phyloP scores from a whole-genome alignment of 306 rosid genomes.

The Albizia julibrissin region DNA sequence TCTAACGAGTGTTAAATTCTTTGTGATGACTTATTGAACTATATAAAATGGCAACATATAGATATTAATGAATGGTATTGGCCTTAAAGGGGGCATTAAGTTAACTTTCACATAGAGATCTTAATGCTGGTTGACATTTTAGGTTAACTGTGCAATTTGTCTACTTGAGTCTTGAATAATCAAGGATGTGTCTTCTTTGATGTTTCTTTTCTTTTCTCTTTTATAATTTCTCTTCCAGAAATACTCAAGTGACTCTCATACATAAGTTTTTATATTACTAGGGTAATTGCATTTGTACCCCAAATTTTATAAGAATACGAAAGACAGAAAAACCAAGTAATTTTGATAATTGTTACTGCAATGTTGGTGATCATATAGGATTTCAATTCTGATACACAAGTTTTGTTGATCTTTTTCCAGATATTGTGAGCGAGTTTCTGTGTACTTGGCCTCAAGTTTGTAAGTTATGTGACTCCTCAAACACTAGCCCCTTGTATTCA shows the following conservation, averaged over 20 bases:
- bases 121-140: constrained; percentile 11
- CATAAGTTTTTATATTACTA: constrained; percentile 2
- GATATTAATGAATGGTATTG: not conserved
- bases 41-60: not conserved
- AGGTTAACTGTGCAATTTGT: not conserved
- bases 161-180: not conserved
- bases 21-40: not conserved
- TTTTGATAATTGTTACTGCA: not conserved
- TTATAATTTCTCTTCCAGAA: not conserved
- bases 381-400: constrained; percentile 8
- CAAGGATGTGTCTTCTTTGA: not conserved
- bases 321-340: not conserved
- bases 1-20: not conserved
- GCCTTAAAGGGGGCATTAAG: not conserved
- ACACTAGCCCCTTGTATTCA: constrained; percentile 88
- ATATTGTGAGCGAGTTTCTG: constrained; percentile 73
- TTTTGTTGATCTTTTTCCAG: constrained; percentile 44
- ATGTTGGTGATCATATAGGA: not conserved
- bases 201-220: not conserved
- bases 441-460: constrained; percentile 80
- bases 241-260: not conserved
- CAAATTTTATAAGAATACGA: not conserved
- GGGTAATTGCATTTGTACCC: constrained; percentile 18
- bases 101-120: not conserved
- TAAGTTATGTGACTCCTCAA: constrained; percentile 62